Evolutionary conservation across 805 yeast species (phyloP).

Genomic region (Pichia thaimueangensis): DNA sequence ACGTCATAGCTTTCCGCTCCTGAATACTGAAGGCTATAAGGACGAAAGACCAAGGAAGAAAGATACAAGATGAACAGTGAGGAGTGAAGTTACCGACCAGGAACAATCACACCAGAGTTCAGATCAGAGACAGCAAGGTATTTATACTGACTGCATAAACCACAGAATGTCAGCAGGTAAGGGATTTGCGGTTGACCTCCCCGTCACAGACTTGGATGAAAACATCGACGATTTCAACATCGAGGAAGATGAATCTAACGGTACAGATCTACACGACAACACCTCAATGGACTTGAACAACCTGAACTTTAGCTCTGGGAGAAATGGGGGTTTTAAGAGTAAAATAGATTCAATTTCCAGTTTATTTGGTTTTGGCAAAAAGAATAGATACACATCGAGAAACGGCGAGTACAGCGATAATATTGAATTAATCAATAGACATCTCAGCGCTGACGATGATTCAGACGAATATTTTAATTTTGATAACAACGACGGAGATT

Average conservation of each 20-base stretch:
- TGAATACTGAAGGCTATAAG: too few species aligned
- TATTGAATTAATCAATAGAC: conserved; percentile 13
- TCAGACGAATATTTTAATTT: conserved; percentile 6
- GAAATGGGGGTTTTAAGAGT: not conserved
- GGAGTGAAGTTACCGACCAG: too few species aligned
- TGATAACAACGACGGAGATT: conserved; percentile 3
- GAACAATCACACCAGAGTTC: too few species aligned
- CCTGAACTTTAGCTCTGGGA: conserved; percentile 5
- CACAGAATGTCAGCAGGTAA: conserved; percentile 4
- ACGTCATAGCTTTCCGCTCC: too few species aligned
- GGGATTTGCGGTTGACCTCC: conserved; percentile 39
- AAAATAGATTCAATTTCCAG: not conserved
- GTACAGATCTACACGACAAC: conserved; percentile 4
- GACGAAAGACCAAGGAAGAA: too few species aligned
- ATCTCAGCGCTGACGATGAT: conserved; percentile 2
- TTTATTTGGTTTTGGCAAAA: not conserved
- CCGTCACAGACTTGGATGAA: conserved; percentile 48
- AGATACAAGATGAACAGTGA: too few species aligned
- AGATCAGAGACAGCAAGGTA: too few species aligned
- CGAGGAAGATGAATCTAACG: conserved; percentile 15
- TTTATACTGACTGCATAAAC: too few species aligned
- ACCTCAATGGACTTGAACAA: conserved; percentile 14
- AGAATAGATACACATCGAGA: not conserved
- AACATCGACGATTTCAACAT: conserved; percentile 30
- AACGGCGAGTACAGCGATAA: conserved; percentile 3